phyloP scores from a whole-genome alignment of 148 eudicot species.

The Nepenthes mirabilis region DNA sequence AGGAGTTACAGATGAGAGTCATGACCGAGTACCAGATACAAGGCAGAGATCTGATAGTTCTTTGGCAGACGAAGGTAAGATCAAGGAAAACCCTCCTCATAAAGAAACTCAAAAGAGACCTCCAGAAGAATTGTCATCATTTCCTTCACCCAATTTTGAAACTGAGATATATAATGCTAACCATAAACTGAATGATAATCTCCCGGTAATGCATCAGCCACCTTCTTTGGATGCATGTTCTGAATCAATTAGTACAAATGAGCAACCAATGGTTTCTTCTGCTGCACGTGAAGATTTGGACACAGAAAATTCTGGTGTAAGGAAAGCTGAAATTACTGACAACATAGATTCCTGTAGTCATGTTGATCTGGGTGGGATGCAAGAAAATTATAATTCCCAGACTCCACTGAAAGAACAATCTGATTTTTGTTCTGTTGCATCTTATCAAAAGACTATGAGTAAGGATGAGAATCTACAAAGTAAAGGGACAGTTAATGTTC shows the following conservation, averaged over 20 bases:
- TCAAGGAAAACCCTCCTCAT: slow-evolving; percentile 10
- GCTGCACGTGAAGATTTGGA: slow-evolving; percentile 5
- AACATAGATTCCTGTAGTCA: slow-evolving; percentile 8
- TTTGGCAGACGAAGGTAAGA: slow-evolving; percentile 12
- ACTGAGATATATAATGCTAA: slow-evolving; percentile 6
- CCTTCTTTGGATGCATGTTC: slow-evolving; percentile 9
- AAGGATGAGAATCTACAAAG: slow-evolving; percentile 10
- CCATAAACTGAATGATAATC: slow-evolving; percentile 4
- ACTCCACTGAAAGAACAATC: slow-evolving; percentile 11
- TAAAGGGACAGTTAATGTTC: slow-evolving; percentile 8
- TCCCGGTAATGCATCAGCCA: slow-evolving; percentile 9
- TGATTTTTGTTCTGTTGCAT: slow-evolving; percentile 5
- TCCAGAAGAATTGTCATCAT: slow-evolving; percentile 8
- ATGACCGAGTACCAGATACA: slow-evolving; percentile 10
- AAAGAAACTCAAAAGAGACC: slow-evolving; percentile 14
- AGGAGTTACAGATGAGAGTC: slow-evolving; percentile 4
- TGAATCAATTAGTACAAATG: slow-evolving; percentile 9
- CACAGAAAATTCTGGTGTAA: slow-evolving; percentile 10
- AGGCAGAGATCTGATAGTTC: slow-evolving; percentile 6
- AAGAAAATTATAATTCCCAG: slow-evolving; percentile 4
- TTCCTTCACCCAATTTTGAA: slow-evolving; percentile 8
- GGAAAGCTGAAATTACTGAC: slow-evolving; percentile 8
- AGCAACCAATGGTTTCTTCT: slow-evolving; percentile 14
- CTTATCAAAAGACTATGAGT: slow-evolving; percentile 9
- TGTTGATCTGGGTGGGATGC: slow-evolving; percentile 6